Evolutionary conservation across 176 grass and related monocot species (phyloP).

Genomic region (Triticum timopheevii): DNA sequence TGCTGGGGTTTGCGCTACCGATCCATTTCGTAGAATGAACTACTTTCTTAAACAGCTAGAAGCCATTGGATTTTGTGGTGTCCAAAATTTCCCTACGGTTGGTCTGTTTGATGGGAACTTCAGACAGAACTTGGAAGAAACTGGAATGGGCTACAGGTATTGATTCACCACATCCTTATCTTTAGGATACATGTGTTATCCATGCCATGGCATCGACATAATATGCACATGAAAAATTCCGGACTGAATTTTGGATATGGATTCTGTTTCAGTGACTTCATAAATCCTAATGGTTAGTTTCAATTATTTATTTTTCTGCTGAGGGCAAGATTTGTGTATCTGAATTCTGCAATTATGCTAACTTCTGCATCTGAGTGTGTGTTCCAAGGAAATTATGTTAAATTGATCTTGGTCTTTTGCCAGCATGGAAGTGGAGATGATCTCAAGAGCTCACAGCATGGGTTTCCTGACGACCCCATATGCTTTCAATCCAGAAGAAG

Average conservation of each 20-base stretch:
- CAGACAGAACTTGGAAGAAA: constrained; percentile 93
- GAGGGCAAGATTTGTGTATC: not conserved
- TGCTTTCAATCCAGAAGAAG: constrained; percentile 81
- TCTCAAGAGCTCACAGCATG: constrained; percentile 68
- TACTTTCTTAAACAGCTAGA: constrained; percentile 85
- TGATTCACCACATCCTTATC: not conserved
- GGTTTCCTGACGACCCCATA: constrained; percentile 92
- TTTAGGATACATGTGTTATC: not conserved
- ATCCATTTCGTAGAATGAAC: constrained; percentile 92
- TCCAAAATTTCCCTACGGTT: constrained; percentile 97
- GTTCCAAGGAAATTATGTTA: not conserved
- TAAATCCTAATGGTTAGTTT: not conserved
- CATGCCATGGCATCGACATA: not conserved
- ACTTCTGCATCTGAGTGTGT: not conserved
- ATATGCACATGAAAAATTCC: not conserved
- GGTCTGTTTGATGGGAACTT: constrained; percentile 94
- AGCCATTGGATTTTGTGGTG: constrained; percentile 74
- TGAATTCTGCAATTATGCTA: not conserved
- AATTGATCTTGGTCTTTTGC: constrained; percentile 14
- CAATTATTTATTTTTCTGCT: not conserved
- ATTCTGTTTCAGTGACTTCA: not conserved
- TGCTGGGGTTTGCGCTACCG: constrained; percentile 93
- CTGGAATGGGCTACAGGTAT: constrained; percentile 97
- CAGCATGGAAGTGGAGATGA: constrained; percentile 96
- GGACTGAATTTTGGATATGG: not conserved